phyloP scores from a whole-genome alignment of 805 yeast genomes.

The Zygosaccharomyces bisporus region DNA sequence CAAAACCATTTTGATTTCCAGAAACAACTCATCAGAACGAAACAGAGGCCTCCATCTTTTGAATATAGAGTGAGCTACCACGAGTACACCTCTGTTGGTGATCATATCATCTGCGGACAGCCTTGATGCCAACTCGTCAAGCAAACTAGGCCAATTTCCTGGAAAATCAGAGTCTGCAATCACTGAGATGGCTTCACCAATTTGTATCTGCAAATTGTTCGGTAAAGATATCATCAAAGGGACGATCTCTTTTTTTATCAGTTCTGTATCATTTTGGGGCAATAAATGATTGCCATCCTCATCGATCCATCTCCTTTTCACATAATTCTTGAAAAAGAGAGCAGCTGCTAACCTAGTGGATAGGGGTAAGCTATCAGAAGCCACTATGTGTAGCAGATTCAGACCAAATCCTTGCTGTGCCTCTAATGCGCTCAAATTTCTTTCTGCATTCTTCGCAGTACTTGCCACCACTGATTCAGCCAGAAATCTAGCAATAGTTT shows the following conservation, averaged over 20 bases:
- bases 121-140: conserved; percentile 67
- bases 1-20: conserved; percentile 83
- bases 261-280: conserved; percentile 53
- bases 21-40: conserved; percentile 82
- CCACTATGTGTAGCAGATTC: conserved; percentile 70
- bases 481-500: conserved; percentile 50
- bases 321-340: conserved; percentile 81
- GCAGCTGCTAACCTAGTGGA: conserved; percentile 83
- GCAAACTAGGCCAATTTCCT: conserved; percentile 73
- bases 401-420: conserved; percentile 68
- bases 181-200: conserved; percentile 88
- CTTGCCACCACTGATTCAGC: conserved; percentile 63
- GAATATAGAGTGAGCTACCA: conserved; percentile 93
- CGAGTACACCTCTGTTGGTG: conserved; percentile 77
- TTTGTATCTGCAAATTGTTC: conserved; percentile 76
- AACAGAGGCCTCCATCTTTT: conserved; percentile 95
- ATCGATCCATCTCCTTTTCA: conserved; percentile 84
- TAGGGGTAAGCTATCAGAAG: conserved; percentile 49
- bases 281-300: conserved; percentile 78
- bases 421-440: conserved; percentile 59
- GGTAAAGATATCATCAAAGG: conserved; percentile 85
- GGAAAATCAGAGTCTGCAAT: conserved; percentile 98
- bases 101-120: conserved; percentile 63
- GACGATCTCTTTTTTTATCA: conserved; percentile 73
- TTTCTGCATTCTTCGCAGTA: conserved; percentile 65